Conservation (phyloP, 345 rosid genomes). For the Rhizophora apiculata region DNA sequence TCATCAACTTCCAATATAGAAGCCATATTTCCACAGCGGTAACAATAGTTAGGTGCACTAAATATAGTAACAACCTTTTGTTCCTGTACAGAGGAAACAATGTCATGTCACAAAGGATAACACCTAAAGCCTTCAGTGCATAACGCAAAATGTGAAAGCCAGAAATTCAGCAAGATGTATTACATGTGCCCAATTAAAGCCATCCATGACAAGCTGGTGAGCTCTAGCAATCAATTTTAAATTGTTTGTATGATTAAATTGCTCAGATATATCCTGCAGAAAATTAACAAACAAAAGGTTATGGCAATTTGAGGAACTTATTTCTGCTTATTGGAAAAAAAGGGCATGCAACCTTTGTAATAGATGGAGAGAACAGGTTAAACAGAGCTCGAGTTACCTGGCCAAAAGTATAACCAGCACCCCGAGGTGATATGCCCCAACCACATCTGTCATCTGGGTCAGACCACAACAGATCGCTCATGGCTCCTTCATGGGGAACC, state of each 20-base stretch:
- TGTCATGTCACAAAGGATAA: background rate
- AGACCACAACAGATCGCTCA: slow-evolving; percentile 97
- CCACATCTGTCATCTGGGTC: slow-evolving; percentile 97
- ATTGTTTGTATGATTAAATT: slow-evolving; percentile 82
- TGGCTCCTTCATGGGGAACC: slow-evolving; percentile 97
- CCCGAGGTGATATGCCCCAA: slow-evolving; percentile 96
- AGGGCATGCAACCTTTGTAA: no score
- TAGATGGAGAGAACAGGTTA: no score
- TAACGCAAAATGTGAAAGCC: slow-evolving; percentile 1
- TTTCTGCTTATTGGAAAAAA: no score
- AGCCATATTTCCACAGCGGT: slow-evolving; percentile 98
- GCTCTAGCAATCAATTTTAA: slow-evolving; percentile 91
- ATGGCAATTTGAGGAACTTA: no score
- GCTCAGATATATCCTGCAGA: slow-evolving; percentile 87
- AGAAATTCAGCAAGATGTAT: background rate
- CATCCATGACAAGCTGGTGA: slow-evolving; percentile 96
- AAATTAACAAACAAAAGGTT: slow-evolving; percentile 1
- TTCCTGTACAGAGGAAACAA: slow-evolving; percentile 45
- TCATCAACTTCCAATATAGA: slow-evolving; percentile 93
- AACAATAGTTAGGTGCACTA: slow-evolving; percentile 95
- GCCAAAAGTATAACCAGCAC: slow-evolving; percentile 96
- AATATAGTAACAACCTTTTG: slow-evolving; percentile 96
- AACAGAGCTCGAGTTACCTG: slow-evolving; percentile 46
- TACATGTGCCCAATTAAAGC: slow-evolving; percentile 81
- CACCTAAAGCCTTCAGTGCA: background rate